Percentiles rank a stretch among this genome's conserved stretches.
Evolutionary conservation across 805 yeast genomes (phyloP).

Genomic region (Wickerhamiella allomyrinae): DNA sequence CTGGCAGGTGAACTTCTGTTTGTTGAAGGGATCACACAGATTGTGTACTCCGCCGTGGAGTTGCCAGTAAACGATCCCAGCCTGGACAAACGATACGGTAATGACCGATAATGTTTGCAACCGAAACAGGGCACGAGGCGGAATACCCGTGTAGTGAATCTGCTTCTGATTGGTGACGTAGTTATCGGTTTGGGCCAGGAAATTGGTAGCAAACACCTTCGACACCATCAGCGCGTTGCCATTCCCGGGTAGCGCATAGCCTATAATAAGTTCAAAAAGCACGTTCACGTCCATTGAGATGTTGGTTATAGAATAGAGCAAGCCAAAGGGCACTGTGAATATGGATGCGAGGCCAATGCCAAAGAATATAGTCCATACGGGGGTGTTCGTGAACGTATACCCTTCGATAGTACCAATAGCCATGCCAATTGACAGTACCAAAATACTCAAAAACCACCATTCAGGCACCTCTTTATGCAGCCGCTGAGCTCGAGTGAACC

Average conservation of each 20-base stretch:
- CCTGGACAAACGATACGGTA: slow-evolving; percentile 18
- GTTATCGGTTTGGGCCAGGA: slow-evolving; percentile 48
- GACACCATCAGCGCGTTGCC: slow-evolving; percentile 39
- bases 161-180: slow-evolving; percentile 39
- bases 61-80: slow-evolving; percentile 25
- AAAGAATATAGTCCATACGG: slow-evolving; percentile 48
- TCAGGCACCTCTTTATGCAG: slow-evolving; percentile 53
- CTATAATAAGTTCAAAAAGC: slow-evolving; percentile 35
- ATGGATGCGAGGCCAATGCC: slow-evolving; percentile 37
- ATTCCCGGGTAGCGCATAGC: slow-evolving; percentile 43
- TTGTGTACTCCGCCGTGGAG: slow-evolving; percentile 22
- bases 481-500: slow-evolving; percentile 46
- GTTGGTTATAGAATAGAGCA: slow-evolving; percentile 37
- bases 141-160: slow-evolving; percentile 44
- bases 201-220: slow-evolving; percentile 43
- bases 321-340: slow-evolving; percentile 38
- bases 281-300: slow-evolving; percentile 36
- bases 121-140: slow-evolving; percentile 46
- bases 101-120: slow-evolving; percentile 27
- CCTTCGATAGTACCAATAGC: slow-evolving; percentile 33
- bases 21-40: slow-evolving; percentile 27
- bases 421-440: slow-evolving; percentile 31
- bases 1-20: slow-evolving; percentile 29
- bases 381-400: slow-evolving; percentile 30
- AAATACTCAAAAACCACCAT: slow-evolving; percentile 46